These are phyloP conservation scores for Trichoderma virens DNA, from an alignment of 495 filamentous ascomycete genomes.

Conservation along the genomic window DNA sequence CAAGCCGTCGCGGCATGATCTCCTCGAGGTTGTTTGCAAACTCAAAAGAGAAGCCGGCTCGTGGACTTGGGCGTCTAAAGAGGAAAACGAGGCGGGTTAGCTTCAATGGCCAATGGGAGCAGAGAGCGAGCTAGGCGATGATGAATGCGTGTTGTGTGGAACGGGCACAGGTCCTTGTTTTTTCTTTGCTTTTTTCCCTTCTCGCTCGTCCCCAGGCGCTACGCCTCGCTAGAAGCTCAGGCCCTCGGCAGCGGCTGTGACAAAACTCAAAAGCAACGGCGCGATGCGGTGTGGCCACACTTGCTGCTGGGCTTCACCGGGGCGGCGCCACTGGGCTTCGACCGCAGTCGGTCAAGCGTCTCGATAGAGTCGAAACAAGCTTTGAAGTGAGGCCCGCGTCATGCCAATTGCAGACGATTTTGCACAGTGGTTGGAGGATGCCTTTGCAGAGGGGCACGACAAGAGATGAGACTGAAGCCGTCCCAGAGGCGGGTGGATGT, in stretches of 20 bases:
- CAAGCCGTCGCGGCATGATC: constrained; percentile 47
- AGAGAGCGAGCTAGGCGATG: neutral
- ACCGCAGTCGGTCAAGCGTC: neutral
- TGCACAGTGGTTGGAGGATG: neutral
- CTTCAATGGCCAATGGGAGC: neutral
- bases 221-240: neutral
- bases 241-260: neutral
- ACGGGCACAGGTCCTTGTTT: neutral
- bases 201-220: neutral
- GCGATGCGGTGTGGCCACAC: constrained; percentile 2
- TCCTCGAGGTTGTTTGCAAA: neutral
- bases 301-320: neutral
- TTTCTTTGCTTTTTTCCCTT: neutral
- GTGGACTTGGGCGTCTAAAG: neutral
- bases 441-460: neutral
- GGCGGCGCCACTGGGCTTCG: neutral
- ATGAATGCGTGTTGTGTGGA: neutral
- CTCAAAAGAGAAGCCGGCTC: neutral
- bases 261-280: neutral
- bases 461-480: neutral
- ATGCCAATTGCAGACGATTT: neutral
- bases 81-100: constrained; percentile 1
- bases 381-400: neutral
- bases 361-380: neutral
- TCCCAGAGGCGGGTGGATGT: no score